Percentiles rank a stretch among this genome's conserved stretches.
These are phyloP conservation scores for Dactylonectria macrodidyma DNA, from an alignment of 2,329 filamentous ascomycete genomes.

Conservation along the genomic window DNA sequence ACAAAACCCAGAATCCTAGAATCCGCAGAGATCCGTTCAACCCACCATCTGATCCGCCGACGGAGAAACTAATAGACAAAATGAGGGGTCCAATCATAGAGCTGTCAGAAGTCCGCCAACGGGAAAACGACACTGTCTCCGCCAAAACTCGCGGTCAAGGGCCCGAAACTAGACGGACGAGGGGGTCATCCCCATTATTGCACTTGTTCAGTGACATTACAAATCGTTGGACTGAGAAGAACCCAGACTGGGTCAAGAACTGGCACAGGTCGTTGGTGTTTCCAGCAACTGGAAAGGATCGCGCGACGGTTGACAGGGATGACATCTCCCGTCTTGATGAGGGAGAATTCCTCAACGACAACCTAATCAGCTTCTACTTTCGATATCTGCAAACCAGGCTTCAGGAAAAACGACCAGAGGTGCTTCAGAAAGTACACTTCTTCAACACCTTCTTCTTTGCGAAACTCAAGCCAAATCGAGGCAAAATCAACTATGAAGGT, in stretches of 20 bases:
- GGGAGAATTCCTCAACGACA: conserved; percentile 92
- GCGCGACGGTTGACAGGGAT: conserved; percentile 77
- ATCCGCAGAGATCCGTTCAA: conserved; percentile 28
- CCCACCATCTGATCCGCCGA: conserved; percentile 21
- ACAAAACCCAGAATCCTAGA: background rate
- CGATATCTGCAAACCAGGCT: conserved; percentile 78
- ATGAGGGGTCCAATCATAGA: conserved; percentile 33
- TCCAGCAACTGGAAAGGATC: conserved; percentile 69
- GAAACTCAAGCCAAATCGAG: conserved; percentile 75
- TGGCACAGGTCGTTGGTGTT: conserved; percentile 76
- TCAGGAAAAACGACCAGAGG: conserved; percentile 66
- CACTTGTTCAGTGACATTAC: conserved; percentile 27
- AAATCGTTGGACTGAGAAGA: conserved; percentile 64
- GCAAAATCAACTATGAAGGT: conserved; percentile 84
- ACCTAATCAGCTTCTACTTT: conserved; percentile 90
- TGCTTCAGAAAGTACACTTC: conserved; percentile 81
- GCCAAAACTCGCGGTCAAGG: conserved; percentile 30
- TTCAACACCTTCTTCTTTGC: conserved; percentile 96
- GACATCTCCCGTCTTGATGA: conserved; percentile 86
- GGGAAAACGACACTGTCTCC: conserved; percentile 14
- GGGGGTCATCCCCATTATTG: conserved; percentile 38
- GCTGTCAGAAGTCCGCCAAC: background rate
- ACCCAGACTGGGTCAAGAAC: conserved; percentile 65
- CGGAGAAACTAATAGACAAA: conserved; percentile 47
- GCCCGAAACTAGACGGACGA: conserved; percentile 45